Evolutionary conservation across 148 eudicot species (phyloP).

Genomic region (Rhododendron simsii): DNA sequence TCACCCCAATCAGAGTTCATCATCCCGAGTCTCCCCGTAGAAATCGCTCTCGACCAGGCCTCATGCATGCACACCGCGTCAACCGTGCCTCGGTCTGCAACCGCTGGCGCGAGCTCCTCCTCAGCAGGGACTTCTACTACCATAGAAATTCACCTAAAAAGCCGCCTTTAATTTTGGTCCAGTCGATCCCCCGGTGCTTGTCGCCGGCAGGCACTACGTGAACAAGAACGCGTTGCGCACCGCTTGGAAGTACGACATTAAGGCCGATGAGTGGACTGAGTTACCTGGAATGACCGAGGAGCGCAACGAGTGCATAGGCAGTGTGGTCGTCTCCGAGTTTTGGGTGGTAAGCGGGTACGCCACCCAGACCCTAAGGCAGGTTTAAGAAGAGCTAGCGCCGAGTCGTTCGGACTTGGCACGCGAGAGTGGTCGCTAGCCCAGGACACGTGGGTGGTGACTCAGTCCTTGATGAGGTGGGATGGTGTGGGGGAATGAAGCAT

Average conservation of each 20-base stretch:
- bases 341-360: conserved; percentile 70
- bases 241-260: conserved; percentile 42
- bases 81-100: too few relatives aligned
- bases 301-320: conserved; percentile 66
- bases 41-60: too few relatives aligned
- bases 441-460: conserved; percentile 35
- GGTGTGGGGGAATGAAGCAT: conserved; percentile 22
- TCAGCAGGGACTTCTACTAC: too few relatives aligned
- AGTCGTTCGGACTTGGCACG: conserved; percentile 21
- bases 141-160: too few relatives aligned
- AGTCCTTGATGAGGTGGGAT: conserved; percentile 44
- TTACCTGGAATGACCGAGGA: conserved; percentile 47
- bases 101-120: too few relatives aligned
- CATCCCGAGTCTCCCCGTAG: too few relatives aligned
- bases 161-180: too few relatives aligned
- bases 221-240: conserved; percentile 45
- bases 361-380: conserved; percentile 44
- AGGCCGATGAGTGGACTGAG: conserved; percentile 49
- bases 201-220: conserved; percentile 70
- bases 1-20: too few relatives aligned
- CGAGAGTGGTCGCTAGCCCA: conserved; percentile 50
- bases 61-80: too few relatives aligned
- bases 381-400: conserved; percentile 44
- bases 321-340: conserved; percentile 47
- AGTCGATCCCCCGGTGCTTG: not conserved